These are phyloP conservation scores for Fistulinella prunicolor DNA, from an alignment of 768 basidiomycete species.

Conservation along the genomic window DNA sequence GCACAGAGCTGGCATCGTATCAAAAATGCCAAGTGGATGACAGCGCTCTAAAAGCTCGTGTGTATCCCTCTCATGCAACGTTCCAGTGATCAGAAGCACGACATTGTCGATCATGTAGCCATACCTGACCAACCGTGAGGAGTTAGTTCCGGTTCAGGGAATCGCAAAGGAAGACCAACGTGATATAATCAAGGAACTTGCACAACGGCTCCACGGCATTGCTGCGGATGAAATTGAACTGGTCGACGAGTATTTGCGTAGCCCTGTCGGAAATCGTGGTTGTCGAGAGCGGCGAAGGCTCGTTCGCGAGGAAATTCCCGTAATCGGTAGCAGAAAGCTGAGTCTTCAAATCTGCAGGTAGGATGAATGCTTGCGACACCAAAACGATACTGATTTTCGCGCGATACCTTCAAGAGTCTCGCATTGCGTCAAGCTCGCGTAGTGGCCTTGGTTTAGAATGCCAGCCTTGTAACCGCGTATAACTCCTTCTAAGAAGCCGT, in stretches of 20 bases:
- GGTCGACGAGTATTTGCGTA: conserved; percentile 91
- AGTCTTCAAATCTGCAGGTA: conserved; percentile 80
- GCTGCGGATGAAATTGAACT: conserved; percentile 90
- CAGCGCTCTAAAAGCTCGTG: conserved; percentile 95
- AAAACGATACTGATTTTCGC: neutral
- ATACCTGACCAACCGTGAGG: conserved; percentile 52
- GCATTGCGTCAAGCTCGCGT: conserved; percentile 93
- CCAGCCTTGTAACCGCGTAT: conserved; percentile 93
- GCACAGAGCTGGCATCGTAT: conserved; percentile 98
- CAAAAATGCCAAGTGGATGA: conserved; percentile 95
- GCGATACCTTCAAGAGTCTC: conserved; percentile 88
- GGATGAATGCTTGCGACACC: conserved; percentile 2
- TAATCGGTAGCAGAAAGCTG: conserved; percentile 97
- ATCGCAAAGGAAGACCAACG: conserved; percentile 52
- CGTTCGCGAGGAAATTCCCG: conserved; percentile 96
- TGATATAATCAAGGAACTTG: conserved; percentile 97
- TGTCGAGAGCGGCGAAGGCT: conserved; percentile 89
- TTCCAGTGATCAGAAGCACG: conserved; percentile 94
- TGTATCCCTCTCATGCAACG: conserved; percentile 94
- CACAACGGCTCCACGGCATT: conserved; percentile 90
- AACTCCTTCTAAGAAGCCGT: conserved; percentile 78
- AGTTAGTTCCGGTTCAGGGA: conserved; percentile 6
- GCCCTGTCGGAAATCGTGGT: conserved; percentile 97
- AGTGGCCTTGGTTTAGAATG: conserved; percentile 84
- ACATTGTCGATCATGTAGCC: conserved; percentile 99